Evolutionary conservation across 345 rosid genomes (phyloP), one percentile per base, ranked within the genome.

Genomic region (Conringia planisiliqua): DNA sequence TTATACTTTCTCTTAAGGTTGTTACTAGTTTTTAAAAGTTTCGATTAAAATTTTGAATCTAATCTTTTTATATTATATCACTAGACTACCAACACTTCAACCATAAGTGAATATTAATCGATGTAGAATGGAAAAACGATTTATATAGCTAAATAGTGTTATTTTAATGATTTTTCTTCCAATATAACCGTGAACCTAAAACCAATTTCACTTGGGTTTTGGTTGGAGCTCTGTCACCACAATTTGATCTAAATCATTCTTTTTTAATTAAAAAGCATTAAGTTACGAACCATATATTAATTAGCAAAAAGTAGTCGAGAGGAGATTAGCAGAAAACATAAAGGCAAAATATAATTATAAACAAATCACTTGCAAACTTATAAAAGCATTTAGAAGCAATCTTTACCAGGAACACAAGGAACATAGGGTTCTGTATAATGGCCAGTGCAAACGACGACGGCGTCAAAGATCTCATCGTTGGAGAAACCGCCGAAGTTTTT

Each of bases 391-490:
- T 30, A 56, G 24, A n/a, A 56, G 16, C 22, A 32, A 8, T 56
- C 39, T 56, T 29, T 59, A 88, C 93, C 93, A 0, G 88, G 79
- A 65, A 90, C 66, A 30, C 66, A 78, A 40, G 97, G 87, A 7
- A 83, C 10, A 26, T 86, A 86, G 66, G 92, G 92, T 33, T 90
- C 84, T 12, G 86, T 78, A 64, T n/a, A 85, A 61, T 90, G 97
- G 0, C 97, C 92, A 43, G 71, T 86, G 47, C 93, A 85, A 5
- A 86, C 85, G 36, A 86, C 90, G 35, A 86, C 92, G 40, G 92
- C 93, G 80, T 90, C 93, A 59, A 75, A 87, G 24, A 81, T 80
- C 71, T 88, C 89, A 32, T 73, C 89, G 2, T 83, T 66, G 1
- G 16, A 44, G 42, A 47, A 0, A 29, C 29, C 61, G 12, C 54